Percentiles rank a stretch among this genome's conserved stretches.
These are phyloP conservation scores for Komagataella kurtzmanii DNA, from an alignment of 805 yeast species.

Conservation along the genomic window DNA sequence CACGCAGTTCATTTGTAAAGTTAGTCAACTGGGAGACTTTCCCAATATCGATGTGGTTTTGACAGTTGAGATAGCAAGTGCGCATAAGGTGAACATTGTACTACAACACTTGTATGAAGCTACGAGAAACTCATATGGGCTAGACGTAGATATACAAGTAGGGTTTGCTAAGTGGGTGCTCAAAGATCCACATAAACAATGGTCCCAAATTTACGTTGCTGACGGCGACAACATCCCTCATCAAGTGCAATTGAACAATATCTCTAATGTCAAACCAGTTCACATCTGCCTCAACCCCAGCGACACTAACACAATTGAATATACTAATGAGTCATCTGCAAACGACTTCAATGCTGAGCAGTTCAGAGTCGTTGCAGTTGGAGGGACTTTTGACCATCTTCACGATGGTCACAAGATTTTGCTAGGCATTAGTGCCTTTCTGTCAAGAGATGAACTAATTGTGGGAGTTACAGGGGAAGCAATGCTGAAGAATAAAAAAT, in stretches of 20 bases:
- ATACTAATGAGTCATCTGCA: neutral
- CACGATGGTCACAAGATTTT: constrained; percentile 93
- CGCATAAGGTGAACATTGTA: neutral
- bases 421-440: constrained; percentile 55
- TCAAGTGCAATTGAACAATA: neutral
- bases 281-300: neutral
- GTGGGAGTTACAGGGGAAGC: constrained; percentile 78
- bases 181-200: neutral
- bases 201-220: neutral
- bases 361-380: constrained; percentile 46
- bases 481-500: constrained; percentile 64
- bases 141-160: neutral
- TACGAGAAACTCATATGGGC: neutral
- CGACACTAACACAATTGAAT: neutral
- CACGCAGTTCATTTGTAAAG: neutral
- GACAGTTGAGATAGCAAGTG: neutral
- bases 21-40: neutral
- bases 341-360: neutral
- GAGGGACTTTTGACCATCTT: constrained; percentile 94
- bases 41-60: neutral
- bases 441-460: constrained; percentile 42
- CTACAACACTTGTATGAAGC: neutral
- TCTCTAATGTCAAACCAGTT: neutral
- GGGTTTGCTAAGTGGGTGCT: neutral
- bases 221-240: neutral